These are phyloP conservation scores for Stephanodiscus minutulus DNA, from an alignment of 108 stramenopile species.

Conservation along the genomic window DNA sequence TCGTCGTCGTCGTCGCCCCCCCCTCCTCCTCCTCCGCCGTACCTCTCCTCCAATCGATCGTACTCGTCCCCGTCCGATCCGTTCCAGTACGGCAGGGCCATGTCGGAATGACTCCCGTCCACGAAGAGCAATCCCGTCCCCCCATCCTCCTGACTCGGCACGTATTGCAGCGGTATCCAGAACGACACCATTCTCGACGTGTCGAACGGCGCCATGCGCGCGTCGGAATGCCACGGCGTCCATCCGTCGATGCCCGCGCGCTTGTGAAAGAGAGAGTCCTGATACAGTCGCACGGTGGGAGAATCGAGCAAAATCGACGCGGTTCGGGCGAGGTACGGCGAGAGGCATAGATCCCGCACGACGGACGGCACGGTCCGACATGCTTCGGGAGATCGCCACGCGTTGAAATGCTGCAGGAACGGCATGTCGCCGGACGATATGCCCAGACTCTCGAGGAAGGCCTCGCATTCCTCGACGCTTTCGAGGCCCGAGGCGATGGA, in stretches of 20 bases:
- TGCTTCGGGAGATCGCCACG: conserved; percentile 53
- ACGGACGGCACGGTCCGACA: conserved; percentile 28
- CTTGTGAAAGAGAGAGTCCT: conserved; percentile 86
- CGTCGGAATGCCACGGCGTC: conserved; percentile 89
- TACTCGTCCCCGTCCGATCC: conserved; percentile 56
- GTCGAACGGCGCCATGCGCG: conserved; percentile 89
- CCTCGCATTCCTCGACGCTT: conserved; percentile 58
- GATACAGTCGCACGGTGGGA: conserved; percentile 77
- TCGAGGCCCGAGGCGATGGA: conserved; percentile 39
- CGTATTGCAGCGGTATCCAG: conserved; percentile 79
- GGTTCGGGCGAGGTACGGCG: conserved; percentile 47
- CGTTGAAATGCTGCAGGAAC: conserved; percentile 88
- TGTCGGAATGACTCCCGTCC: conserved; percentile 74
- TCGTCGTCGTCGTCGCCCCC: no score
- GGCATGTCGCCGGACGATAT: conserved; percentile 58
- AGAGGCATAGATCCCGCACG: conserved; percentile 50
- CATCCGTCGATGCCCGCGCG: conserved; percentile 66
- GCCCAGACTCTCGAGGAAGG: conserved; percentile 52
- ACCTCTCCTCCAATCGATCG: conserved; percentile 64
- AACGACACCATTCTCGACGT: conserved; percentile 84
- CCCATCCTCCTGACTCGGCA: conserved; percentile 53
- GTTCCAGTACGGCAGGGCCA: conserved; percentile 88
- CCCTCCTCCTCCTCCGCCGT: no score
- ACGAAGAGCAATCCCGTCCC: conserved; percentile 76
- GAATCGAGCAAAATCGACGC: conserved; percentile 70